Evolutionary conservation across 768 basidiomycete genomes (phyloP).

Genomic region (Harrya chromipes): DNA sequence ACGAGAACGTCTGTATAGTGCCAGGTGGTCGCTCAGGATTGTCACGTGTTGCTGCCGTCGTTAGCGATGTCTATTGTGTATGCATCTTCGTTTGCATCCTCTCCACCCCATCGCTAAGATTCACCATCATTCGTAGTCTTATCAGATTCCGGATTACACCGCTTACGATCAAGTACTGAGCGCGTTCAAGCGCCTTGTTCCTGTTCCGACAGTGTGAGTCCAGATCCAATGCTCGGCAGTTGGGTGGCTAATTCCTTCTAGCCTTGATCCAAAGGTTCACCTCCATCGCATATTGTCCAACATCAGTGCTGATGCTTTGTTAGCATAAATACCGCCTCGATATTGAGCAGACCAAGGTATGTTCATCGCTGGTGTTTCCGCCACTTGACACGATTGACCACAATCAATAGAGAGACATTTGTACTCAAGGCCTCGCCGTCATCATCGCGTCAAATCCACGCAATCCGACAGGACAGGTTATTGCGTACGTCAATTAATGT

Average conservation of each 20-base stretch:
- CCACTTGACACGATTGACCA: background rate
- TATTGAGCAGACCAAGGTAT: conserved; percentile 73
- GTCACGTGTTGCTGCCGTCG: conserved; percentile 87
- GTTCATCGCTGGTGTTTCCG: background rate
- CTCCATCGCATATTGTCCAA: background rate
- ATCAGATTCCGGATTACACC: conserved; percentile 91
- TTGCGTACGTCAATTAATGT: conserved; percentile 42
- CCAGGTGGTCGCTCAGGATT: conserved; percentile 91
- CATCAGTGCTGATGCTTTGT: conserved; percentile 3
- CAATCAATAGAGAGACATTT: conserved; percentile 63
- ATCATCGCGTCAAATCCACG: conserved; percentile 92
- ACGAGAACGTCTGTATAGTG: conserved; percentile 92
- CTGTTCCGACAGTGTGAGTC: conserved; percentile 85
- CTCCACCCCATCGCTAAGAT: background rate
- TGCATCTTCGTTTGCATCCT: conserved; percentile 10
- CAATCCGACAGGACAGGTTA: conserved; percentile 93
- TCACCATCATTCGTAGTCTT: conserved; percentile 47
- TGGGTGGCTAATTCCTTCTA: conserved; percentile 16
- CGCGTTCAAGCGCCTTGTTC: conserved; percentile 86
- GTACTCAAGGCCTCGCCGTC: conserved; percentile 78
- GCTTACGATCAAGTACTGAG: conserved; percentile 82
- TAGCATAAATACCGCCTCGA: conserved; percentile 72
- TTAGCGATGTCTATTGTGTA: conserved; percentile 86
- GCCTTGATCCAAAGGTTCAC: conserved; percentile 45
- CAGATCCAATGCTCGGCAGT: background rate